A percentile compares a stretch with the other conserved stretches of the same genome.
Conservation (phyloP, 345 rosid genomes). For the Bruguiera gymnorhiza region DNA sequence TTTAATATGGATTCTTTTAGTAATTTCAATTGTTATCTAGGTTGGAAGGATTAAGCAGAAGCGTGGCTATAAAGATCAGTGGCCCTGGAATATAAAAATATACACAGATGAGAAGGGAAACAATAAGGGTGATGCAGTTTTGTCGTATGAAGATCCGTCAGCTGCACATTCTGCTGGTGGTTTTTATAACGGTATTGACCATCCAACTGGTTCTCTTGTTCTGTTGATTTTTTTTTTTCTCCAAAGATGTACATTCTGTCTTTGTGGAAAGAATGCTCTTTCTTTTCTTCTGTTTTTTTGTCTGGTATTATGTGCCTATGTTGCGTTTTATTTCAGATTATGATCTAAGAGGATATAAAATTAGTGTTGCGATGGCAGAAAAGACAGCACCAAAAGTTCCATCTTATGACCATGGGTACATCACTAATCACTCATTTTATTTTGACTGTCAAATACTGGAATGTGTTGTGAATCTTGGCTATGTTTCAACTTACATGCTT, state of each 20-base stretch:
- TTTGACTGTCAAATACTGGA: not conserved
- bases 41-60: conserved; percentile 98
- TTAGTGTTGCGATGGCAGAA: conserved; percentile 88
- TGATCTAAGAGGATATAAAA: conserved; percentile 75
- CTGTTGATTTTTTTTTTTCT: not conserved
- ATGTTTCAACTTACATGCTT: not conserved
- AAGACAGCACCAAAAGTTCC: conserved; percentile 72
- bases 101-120: conserved; percentile 97
- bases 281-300: not conserved
- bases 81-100: conserved; percentile 96
- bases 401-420: conserved; percentile 63
- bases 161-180: conserved; percentile 99
- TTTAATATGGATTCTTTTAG: not conserved
- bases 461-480: not conserved
- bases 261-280: not conserved
- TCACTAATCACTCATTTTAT: not conserved
- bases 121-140: conserved; percentile 87
- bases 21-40: conserved; percentile 33
- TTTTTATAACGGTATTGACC: conserved; percentile 67
- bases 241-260: not conserved
- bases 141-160: conserved; percentile 94
- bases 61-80: conserved; percentile 98
- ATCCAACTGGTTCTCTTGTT: conserved; percentile 4
- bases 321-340: conserved; percentile 49
- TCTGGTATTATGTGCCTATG: not conserved